Evolutionary conservation across 306 rosid species (phyloP).

Genomic region (Luffa acutangula): DNA sequence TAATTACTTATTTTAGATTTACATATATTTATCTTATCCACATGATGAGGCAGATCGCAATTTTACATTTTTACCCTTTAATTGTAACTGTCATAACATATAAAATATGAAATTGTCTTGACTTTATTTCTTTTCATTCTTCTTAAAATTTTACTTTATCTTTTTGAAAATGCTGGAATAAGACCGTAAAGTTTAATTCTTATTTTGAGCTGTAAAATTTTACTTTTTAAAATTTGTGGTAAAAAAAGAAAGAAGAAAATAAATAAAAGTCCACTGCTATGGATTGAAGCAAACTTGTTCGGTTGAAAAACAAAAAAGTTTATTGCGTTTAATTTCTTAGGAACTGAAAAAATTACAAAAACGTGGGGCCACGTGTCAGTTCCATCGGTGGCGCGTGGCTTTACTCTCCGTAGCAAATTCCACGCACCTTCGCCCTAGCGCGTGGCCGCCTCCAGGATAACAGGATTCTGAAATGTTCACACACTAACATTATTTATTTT

Average conservation of each 20-base stretch:
- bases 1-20: not conserved
- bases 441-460: not conserved
- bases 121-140: not conserved
- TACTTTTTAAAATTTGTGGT: not conserved
- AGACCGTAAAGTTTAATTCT: not conserved
- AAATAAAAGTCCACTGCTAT: not conserved
- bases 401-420: not conserved
- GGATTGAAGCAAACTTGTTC: too few relatives aligned
- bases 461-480: not conserved
- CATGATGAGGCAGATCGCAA: not conserved
- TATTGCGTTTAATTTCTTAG: not conserved
- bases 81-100: not conserved
- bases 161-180: not conserved
- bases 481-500: too few relatives aligned
- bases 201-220: not conserved
- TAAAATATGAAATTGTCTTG: not conserved
- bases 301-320: not conserved
- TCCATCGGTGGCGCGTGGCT: not conserved
- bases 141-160: not conserved
- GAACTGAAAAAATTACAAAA: not conserved
- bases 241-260: not conserved
- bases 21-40: not conserved
- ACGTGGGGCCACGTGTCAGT: not conserved
- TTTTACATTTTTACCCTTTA: not conserved
- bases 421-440: not conserved